A percentile compares a stretch with the other conserved stretches of the same genome.
Conservation (phyloP, 352 stramenopile species). For the Pythium vanterpoolii region DNA sequence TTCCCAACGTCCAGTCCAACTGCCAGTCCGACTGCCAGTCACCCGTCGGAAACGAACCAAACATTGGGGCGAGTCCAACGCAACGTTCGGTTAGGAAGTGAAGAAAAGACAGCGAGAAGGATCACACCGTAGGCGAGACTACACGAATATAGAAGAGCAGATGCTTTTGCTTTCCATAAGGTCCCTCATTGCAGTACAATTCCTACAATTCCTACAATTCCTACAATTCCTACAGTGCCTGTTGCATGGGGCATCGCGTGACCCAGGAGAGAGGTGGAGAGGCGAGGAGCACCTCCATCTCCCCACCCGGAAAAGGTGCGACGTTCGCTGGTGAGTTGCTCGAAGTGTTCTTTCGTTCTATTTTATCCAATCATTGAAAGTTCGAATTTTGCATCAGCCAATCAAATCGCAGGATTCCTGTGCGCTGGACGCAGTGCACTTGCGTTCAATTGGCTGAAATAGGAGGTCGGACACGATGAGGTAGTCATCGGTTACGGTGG, state of each 20-base stretch:
- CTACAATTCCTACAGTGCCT: no score
- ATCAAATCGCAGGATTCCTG: conserved; percentile 6
- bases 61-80: not conserved
- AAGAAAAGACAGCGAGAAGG: no score
- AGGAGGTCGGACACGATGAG: not conserved
- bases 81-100: no score
- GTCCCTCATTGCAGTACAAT: no score
- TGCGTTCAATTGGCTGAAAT: conserved; percentile 13
- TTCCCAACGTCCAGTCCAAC: not conserved
- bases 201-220: no score
- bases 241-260: not conserved
- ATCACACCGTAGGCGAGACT: no score
- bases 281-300: not conserved
- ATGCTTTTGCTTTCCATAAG: not conserved
- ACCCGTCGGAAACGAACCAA: not conserved
- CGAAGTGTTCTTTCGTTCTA: not conserved
- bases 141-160: not conserved
- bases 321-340: conserved; percentile 5
- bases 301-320: not conserved
- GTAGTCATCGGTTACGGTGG: conserved; percentile 1
- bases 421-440: conserved; percentile 13
- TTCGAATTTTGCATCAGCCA: conserved; percentile 2
- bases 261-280: no score
- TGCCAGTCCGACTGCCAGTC: not conserved
- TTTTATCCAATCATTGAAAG: conserved; percentile 19